Evolutionary conservation across 2,329 filamentous ascomycete species (phyloP), one percentile per base, ranked within the genome.

Genomic region (Hyphodiscus sp.): DNA sequence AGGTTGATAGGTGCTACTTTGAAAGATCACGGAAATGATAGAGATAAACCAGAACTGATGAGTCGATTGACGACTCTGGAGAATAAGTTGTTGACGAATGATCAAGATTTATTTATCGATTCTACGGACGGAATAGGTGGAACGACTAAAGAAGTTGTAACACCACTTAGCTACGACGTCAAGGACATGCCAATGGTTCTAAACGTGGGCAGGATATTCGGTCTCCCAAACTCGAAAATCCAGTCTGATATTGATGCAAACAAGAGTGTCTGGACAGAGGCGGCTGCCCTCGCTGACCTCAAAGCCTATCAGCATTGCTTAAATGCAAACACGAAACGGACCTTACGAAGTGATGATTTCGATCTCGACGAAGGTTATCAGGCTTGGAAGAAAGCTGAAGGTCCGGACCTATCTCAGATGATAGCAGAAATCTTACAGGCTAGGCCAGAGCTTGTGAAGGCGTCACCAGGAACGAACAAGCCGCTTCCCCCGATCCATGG

Each of bases 151-250:
- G 92, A 96, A 69, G 87, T 92, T 20, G 79, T 88, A 53, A 82
- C 91, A 2, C 91, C 92, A 11, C 75, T 95, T 54, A 94, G 84
- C 66, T 89, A 96, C 70, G 89, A 96, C 70, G 86, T 97, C 67
- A 96, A 94, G 71, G 94, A 99, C 68, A 99, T 99, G 94, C 86
- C 86, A 41, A 80, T 96, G 72, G 94, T 96, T 26, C 86, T 94
- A 68, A 81, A 86, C 38, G 91, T 99, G 23, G 88, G 87, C 49
- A 85, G 80, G 63, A 88, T 96, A 58, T 99, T 97, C 71, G 87
- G 87, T 45, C 78, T 92, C 55, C 83, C 84, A 44, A 83, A 87
- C 60, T 83, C 85, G 1, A 85, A 94, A 61, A 86, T 91, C 6
- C 94, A 99, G 72, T 80, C 81, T 44, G 91, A 96, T 64, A 89